A percentile compares a stretch with the other conserved stretches of the same genome.
These are phyloP conservation scores for Arthroderma sp. DNA, from an alignment of 2,329 filamentous ascomycete species.

Conservation along the genomic window DNA sequence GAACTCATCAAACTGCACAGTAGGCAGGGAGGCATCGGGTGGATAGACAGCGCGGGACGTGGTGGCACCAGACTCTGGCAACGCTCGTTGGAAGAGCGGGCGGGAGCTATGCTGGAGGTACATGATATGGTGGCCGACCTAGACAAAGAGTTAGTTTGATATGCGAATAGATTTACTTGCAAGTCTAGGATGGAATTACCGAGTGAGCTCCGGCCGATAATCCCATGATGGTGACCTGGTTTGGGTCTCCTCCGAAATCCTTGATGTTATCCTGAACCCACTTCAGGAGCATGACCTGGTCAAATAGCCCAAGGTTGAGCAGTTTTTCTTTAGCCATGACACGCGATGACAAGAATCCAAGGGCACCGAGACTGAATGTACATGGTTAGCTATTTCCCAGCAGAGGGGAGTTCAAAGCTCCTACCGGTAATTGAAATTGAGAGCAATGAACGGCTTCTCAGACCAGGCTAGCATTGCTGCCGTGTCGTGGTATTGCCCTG, in stretches of 20 bases:
- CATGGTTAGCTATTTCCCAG: background rate
- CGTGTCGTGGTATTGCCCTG: slow-evolving; percentile 43
- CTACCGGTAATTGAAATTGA: slow-evolving; percentile 35
- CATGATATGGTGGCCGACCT: slow-evolving; percentile 59
- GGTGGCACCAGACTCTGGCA: slow-evolving; percentile 38
- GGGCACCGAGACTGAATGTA: slow-evolving; percentile 26
- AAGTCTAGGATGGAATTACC: slow-evolving; percentile 24
- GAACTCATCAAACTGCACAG: slow-evolving; percentile 36
- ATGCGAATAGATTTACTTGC: slow-evolving; percentile 5
- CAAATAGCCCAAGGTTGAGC: slow-evolving; percentile 33
- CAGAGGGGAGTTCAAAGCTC: background rate
- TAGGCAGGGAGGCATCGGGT: slow-evolving; percentile 32
- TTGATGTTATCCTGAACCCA: slow-evolving; percentile 24
- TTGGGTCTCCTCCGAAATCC: slow-evolving; percentile 21
- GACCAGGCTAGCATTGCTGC: slow-evolving; percentile 49
- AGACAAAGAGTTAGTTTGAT: background rate
- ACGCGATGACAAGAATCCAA: slow-evolving; percentile 56
- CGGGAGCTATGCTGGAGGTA: slow-evolving; percentile 26
- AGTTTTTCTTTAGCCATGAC: slow-evolving; percentile 43
- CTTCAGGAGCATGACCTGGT: slow-evolving; percentile 27
- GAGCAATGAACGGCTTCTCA: slow-evolving; percentile 33
- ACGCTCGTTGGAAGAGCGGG: slow-evolving; percentile 35
- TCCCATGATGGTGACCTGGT: slow-evolving; percentile 29
- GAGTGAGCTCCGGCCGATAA: slow-evolving; percentile 42
- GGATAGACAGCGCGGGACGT: slow-evolving; percentile 38